Percentiles rank a stretch among this genome's conserved stretches.
Conservation (phyloP, 257 asterid genomes). For the Solanum verrucosum region DNA sequence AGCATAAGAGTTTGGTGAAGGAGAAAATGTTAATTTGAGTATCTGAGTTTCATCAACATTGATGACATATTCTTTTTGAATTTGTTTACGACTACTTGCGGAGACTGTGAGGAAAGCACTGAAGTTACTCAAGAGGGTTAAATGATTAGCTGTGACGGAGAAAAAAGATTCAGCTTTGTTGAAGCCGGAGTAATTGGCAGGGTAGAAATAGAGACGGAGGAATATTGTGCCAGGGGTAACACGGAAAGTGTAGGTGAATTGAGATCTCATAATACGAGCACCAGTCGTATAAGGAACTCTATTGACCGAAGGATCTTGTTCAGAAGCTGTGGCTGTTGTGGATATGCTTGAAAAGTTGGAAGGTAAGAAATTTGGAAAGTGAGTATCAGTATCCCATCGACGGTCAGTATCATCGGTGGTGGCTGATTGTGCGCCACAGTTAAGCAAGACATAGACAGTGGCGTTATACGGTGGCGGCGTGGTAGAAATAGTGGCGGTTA, state of each 20-base stretch:
- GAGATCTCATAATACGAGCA: conserved; percentile 30
- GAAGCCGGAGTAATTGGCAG: conserved; percentile 15
- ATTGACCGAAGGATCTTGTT: conserved; percentile 3
- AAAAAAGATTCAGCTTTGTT: conserved; percentile 10
- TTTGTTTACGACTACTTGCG: not conserved
- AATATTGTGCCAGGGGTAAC: conserved; percentile 32
- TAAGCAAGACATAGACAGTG: conserved; percentile 35
- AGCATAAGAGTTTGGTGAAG: not conserved
- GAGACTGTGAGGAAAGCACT: conserved; percentile 17
- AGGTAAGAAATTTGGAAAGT: conserved; percentile 15
- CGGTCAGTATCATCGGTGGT: not conserved
- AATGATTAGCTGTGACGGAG: conserved; percentile 26
- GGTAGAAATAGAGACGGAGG: conserved; percentile 51
- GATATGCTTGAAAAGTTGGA: conserved; percentile 16
- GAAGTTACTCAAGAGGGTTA: conserved; percentile 33
- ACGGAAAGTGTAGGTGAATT: conserved; percentile 36
- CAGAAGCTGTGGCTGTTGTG: not conserved
- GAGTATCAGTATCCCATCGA: conserved; percentile 33
- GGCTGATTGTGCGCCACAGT: conserved; percentile 30
- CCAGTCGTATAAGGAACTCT: conserved; percentile 23
- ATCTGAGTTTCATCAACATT: conserved; percentile 16
- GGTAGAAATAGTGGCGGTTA: not conserved
- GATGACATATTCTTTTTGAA: conserved; percentile 24
- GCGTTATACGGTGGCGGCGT: conserved; percentile 10
- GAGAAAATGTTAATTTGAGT: not conserved